Evolutionary conservation across 139 green algal genomes (phyloP).

Genomic region (Micractinium sp.): DNA sequence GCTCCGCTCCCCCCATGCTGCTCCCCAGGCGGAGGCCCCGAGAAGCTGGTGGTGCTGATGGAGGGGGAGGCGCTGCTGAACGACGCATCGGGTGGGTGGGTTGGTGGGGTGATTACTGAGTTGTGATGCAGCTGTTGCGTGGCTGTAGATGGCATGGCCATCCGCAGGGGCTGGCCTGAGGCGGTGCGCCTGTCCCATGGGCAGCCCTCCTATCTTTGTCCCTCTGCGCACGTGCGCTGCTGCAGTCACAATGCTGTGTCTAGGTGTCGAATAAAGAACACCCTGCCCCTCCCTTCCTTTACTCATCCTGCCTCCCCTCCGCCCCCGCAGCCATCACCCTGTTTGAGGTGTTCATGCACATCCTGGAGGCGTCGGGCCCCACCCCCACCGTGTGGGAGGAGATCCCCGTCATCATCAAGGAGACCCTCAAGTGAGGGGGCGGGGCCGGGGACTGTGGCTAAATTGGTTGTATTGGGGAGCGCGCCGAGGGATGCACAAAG

Average conservation of each 20-base stretch:
- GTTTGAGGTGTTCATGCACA: constrained; percentile 79
- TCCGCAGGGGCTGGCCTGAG: too few relatives aligned
- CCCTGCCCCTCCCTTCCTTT: neutral
- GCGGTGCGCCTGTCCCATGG: too few relatives aligned
- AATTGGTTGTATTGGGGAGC: too few relatives aligned
- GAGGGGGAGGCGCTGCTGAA: constrained; percentile 91
- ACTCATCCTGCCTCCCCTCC: neutral
- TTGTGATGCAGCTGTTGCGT: neutral
- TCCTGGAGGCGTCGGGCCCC: constrained; percentile 41
- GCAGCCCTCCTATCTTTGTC: too few relatives aligned
- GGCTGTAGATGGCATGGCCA: neutral
- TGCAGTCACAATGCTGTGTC: too few relatives aligned
- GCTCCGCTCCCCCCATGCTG: neutral
- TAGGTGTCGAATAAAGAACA: too few relatives aligned
- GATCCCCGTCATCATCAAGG: constrained; percentile 39
- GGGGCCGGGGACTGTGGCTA: neutral
- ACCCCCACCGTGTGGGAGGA: constrained; percentile 39
- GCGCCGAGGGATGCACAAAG: too few relatives aligned
- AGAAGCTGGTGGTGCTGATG: constrained; percentile 73
- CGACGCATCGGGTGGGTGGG: constrained; percentile 61
- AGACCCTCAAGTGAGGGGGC: constrained; percentile 34
- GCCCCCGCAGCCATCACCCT: constrained; percentile 70
- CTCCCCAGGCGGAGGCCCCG: constrained; percentile 64
- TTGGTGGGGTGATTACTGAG: neutral
- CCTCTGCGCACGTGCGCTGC: too few relatives aligned